A percentile compares a stretch with the other conserved stretches of the same genome.
phyloP scores from a whole-genome alignment of 192 early-diverging fungal species.

The Ambispora gerdemannii region DNA sequence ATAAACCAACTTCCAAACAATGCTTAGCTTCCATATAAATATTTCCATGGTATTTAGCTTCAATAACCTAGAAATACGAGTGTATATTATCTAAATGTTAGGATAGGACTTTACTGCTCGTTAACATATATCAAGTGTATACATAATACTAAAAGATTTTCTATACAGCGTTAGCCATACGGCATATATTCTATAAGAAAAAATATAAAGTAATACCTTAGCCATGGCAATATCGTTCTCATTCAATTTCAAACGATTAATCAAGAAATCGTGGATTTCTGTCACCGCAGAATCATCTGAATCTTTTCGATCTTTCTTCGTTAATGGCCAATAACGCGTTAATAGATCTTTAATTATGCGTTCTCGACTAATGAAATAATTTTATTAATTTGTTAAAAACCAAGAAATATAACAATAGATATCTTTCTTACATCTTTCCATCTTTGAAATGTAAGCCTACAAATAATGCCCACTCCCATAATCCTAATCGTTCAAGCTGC shows the following conservation, averaged over 20 bases:
- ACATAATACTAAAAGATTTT: conserved; percentile 23
- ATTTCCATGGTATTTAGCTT: conserved; percentile 51
- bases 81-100: neutral
- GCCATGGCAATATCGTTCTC: conserved; percentile 54
- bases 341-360: conserved; percentile 15
- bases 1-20: conserved; percentile 46
- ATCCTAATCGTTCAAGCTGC: conserved; percentile 70
- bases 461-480: conserved; percentile 86
- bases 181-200: too few relatives aligned
- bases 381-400: conserved; percentile 12
- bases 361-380: conserved; percentile 32
- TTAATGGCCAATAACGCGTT: conserved; percentile 2
- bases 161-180: too few relatives aligned
- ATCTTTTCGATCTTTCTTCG: neutral
- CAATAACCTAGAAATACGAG: conserved; percentile 39
- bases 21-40: conserved; percentile 37
- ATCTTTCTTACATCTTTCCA: conserved; percentile 32
- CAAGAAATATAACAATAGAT: conserved; percentile 22
- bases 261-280: conserved; percentile 51
- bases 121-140: neutral
- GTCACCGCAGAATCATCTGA: neutral
- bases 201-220: too few relatives aligned
- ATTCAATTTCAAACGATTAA: conserved; percentile 58
- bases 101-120: neutral
- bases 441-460: conserved; percentile 65